phyloP scores from a whole-genome alignment of 345 rosid species.

The Citrus trifoliata region DNA sequence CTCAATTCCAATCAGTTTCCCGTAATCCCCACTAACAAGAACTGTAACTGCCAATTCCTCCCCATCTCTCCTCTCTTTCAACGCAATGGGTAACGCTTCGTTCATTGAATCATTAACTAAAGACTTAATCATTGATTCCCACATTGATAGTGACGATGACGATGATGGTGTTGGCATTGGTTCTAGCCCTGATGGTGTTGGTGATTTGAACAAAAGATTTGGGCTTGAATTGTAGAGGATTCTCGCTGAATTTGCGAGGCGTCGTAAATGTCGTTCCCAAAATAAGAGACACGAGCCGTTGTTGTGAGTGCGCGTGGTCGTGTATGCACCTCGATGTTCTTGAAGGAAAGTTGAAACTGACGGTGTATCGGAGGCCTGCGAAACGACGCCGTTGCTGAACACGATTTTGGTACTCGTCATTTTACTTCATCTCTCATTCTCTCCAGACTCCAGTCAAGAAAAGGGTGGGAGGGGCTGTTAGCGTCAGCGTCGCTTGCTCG shows the following conservation, averaged over 20 bases:
- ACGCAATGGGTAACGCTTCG: constrained; percentile 38
- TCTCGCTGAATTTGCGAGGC: constrained; percentile 55
- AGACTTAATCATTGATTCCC: constrained; percentile 37
- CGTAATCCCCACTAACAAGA: constrained; percentile 57
- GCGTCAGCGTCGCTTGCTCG: too few relatives aligned
- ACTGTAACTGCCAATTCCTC: constrained; percentile 76
- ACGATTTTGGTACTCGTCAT: constrained; percentile 49
- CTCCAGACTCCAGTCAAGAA: too few relatives aligned
- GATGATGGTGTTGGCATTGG: background rate
- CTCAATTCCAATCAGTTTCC: constrained; percentile 30
- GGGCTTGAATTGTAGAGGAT: constrained; percentile 52
- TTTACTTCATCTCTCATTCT: background rate
- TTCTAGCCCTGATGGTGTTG: background rate
- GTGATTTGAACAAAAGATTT: constrained; percentile 32
- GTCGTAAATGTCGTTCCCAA: constrained; percentile 63
- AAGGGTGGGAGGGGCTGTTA: too few relatives aligned
- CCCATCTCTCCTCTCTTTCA: constrained; percentile 34
- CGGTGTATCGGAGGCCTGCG: constrained; percentile 38
- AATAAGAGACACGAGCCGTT: constrained; percentile 49
- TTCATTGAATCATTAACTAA: constrained; percentile 46
- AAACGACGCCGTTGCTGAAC: constrained; percentile 55
- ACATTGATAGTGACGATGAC: constrained; percentile 15
- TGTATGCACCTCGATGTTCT: constrained; percentile 71
- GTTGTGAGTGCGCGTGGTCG: constrained; percentile 73
- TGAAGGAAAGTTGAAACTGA: constrained; percentile 59